Conservation (phyloP, 2,329 filamentous ascomycete species). For the Nigrospora oryzae region DNA sequence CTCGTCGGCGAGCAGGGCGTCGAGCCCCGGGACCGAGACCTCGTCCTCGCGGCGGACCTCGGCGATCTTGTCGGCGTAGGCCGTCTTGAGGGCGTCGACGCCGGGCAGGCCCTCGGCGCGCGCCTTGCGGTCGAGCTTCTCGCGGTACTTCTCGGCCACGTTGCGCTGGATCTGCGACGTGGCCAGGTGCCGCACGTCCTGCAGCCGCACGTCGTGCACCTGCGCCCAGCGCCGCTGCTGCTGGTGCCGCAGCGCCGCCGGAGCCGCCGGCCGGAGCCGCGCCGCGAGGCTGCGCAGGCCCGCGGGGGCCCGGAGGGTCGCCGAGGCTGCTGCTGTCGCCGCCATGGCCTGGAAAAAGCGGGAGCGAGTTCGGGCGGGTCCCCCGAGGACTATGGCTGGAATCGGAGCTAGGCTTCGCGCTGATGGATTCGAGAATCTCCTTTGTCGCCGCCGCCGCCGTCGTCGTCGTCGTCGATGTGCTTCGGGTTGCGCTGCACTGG, state of each 20-base stretch:
- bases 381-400: too few species aligned
- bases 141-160: constrained; percentile 76
- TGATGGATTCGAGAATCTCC: too few species aligned
- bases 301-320: constrained; percentile 8
- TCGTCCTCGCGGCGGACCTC: constrained; percentile 60
- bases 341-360: too few species aligned
- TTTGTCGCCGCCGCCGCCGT: too few species aligned
- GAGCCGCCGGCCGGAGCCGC: constrained; percentile 19
- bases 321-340: not conserved
- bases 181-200: constrained; percentile 73
- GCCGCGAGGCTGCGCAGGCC: constrained; percentile 37
- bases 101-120: constrained; percentile 61
- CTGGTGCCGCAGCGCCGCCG: constrained; percentile 16
- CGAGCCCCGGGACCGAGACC: constrained; percentile 33
- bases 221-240: constrained; percentile 80
- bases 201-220: constrained; percentile 85
- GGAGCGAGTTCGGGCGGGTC: too few species aligned
- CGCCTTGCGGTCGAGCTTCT: constrained; percentile 78
- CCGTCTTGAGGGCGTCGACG: constrained; percentile 69
- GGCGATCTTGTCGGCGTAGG: constrained; percentile 77
- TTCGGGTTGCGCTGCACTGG: too few species aligned
- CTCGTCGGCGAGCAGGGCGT: constrained; percentile 18
- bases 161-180: constrained; percentile 62
- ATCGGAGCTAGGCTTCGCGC: too few species aligned
- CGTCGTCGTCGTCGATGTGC: too few species aligned